Evolutionary conservation across 768 basidiomycete genomes (phyloP).

Genomic region (Leccinellum luteum): DNA sequence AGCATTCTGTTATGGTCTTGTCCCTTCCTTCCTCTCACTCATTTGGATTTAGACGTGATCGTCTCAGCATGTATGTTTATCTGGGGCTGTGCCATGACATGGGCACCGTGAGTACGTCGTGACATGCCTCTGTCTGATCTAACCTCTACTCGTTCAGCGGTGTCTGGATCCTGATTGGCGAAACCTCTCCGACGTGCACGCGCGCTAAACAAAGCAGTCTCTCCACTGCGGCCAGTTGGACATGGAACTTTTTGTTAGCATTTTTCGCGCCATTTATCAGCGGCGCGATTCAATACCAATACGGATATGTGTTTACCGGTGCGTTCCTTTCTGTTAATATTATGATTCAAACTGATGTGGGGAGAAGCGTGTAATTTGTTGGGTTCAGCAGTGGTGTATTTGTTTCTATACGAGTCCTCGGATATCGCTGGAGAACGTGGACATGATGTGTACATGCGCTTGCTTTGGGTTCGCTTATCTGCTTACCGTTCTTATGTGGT

Average conservation of each 20-base stretch:
- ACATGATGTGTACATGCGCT: conserved; percentile 45
- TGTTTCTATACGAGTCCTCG: conserved; percentile 75
- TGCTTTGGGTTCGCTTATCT: neutral
- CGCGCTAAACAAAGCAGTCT: conserved; percentile 70
- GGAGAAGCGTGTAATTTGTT: conserved; percentile 55
- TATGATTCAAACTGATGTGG: neutral
- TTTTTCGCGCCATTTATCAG: conserved; percentile 81
- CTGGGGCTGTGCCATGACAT: conserved; percentile 66
- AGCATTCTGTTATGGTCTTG: conserved; percentile 11
- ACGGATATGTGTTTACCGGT: conserved; percentile 73
- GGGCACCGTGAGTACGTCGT: conserved; percentile 48
- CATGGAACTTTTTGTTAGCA: conserved; percentile 68
- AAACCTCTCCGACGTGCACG: conserved; percentile 72
- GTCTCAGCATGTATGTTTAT: conserved; percentile 71
- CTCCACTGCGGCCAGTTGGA: conserved; percentile 64
- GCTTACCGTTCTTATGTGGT: neutral
- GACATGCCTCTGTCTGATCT: neutral
- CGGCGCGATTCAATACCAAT: conserved; percentile 51
- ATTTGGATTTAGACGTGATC: conserved; percentile 48
- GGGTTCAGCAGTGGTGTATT: conserved; percentile 58
- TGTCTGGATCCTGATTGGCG: conserved; percentile 75
- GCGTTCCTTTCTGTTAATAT: conserved; percentile 6
- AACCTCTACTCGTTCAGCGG: conserved; percentile 34
- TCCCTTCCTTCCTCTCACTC: neutral
- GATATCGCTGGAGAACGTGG: conserved; percentile 66